Percentiles rank a stretch among this genome's conserved stretches.
Evolutionary conservation across 768 basidiomycete species (phyloP).

Genomic region (Hygrocybe punicea): DNA sequence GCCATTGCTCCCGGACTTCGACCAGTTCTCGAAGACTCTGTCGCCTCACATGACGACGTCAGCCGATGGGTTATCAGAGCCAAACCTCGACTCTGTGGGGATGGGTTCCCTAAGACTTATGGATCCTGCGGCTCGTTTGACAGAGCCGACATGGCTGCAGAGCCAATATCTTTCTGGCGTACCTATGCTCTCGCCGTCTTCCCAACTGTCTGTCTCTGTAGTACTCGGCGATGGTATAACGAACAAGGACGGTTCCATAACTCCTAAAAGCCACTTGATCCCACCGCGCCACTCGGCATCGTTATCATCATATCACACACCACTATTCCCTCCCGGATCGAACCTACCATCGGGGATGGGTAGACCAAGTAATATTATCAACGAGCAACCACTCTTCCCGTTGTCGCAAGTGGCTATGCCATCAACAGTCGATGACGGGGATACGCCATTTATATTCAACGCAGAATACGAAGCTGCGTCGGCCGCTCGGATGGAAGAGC

Average conservation of each 20-base stretch:
- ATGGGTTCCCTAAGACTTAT: not conserved
- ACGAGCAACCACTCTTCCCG: not conserved
- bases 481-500: conserved; percentile 29
- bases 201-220: not conserved
- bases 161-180: conserved; percentile 1
- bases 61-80: not conserved
- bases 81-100: not conserved
- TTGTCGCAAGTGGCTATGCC: conserved; percentile 7
- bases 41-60: conserved; percentile 23
- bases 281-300: not conserved
- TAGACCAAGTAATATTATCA: not conserved
- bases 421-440: conserved; percentile 24
- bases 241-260: not conserved
- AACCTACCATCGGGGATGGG: not conserved
- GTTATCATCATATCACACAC: not conserved
- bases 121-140: not conserved
- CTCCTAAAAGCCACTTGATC: not conserved
- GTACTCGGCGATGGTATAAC: not conserved
- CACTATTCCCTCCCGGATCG: not conserved
- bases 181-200: not conserved
- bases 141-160: conserved; percentile 1
- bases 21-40: conserved; percentile 11
- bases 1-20: conserved; percentile 4
- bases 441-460: conserved; percentile 38
- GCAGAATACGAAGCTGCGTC: conserved; percentile 36